Evolutionary conservation across 495 filamentous ascomycete genomes (phyloP).

Genomic region (Penicillium steckii): DNA sequence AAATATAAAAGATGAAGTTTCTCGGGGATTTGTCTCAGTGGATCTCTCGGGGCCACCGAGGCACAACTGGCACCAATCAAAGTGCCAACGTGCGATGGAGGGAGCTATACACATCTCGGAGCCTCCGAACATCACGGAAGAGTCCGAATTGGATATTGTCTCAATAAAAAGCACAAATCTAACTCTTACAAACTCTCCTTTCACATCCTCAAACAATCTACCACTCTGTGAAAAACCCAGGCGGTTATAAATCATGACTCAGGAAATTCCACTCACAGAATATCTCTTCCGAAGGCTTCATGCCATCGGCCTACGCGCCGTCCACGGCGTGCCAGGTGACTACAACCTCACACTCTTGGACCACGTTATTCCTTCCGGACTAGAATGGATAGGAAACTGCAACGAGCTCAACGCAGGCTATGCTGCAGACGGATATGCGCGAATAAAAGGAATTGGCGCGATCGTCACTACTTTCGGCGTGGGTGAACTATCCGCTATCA

Average conservation of each 20-base stretch:
- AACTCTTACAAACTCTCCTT: neutral
- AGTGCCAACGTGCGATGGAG: neutral
- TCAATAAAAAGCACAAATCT: neutral
- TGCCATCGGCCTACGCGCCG: neutral
- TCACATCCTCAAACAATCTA: neutral
- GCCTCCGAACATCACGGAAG: neutral
- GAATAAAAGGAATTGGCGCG: conserved; percentile 66
- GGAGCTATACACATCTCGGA: neutral
- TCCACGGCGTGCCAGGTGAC: conserved; percentile 50
- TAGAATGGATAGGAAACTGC: conserved; percentile 71
- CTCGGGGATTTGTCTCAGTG: no score
- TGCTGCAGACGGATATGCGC: conserved; percentile 74
- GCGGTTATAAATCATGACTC: no score
- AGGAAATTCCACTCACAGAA: conserved; percentile 2
- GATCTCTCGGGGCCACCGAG: neutral
- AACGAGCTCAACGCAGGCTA: conserved; percentile 80
- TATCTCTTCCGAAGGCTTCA: conserved; percentile 15
- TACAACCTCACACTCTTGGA: conserved; percentile 69
- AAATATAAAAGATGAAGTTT: no score
- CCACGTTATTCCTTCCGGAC: conserved; percentile 53
- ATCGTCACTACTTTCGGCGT: conserved; percentile 75
- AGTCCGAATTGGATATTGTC: neutral
- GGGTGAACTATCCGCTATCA: conserved; percentile 69
- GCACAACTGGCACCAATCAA: neutral
- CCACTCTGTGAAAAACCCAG: no score